phyloP scores from a whole-genome alignment of 371 early-diverging fungal species.

The Mortierella sp. region DNA sequence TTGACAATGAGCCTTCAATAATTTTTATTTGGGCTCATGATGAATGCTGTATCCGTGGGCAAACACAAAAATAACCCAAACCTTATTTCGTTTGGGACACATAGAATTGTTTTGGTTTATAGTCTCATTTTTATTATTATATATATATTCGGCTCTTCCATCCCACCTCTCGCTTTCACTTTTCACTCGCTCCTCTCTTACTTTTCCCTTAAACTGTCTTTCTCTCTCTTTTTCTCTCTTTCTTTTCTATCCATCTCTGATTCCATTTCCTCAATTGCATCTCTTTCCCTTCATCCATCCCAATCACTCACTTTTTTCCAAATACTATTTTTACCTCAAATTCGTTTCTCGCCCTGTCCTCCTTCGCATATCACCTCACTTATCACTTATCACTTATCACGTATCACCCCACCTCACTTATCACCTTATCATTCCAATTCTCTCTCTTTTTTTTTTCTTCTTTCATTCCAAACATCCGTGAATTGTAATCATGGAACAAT shows the following conservation, averaged over 20 bases:
- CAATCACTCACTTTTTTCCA: neutral
- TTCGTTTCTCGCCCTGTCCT: neutral
- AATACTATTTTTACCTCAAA: neutral
- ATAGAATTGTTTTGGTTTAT: too few relatives aligned
- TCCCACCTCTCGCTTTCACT: neutral
- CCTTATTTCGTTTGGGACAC: too few relatives aligned
- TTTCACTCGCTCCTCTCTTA: neutral
- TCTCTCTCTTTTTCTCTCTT: neutral
- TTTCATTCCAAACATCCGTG: neutral
- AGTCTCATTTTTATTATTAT: neutral
- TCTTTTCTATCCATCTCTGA: slow-evolving; percentile 5
- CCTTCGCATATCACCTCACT: neutral
- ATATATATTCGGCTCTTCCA: too few relatives aligned
- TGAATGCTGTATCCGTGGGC: too few relatives aligned
- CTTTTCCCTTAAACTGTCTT: neutral
- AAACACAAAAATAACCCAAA: too few relatives aligned
- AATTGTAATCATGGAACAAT: neutral
- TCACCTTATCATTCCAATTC: neutral
- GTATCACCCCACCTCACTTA: neutral
- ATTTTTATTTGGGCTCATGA: too few relatives aligned
- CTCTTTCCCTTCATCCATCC: neutral
- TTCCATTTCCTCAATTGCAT: neutral
- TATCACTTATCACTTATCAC: neutral
- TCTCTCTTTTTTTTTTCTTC: neutral
- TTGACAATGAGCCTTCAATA: too few relatives aligned